Evolutionary conservation across 345 rosid species (phyloP), one percentile per base, ranked within the genome.

Genomic region (Euphorbia lathyris): DNA sequence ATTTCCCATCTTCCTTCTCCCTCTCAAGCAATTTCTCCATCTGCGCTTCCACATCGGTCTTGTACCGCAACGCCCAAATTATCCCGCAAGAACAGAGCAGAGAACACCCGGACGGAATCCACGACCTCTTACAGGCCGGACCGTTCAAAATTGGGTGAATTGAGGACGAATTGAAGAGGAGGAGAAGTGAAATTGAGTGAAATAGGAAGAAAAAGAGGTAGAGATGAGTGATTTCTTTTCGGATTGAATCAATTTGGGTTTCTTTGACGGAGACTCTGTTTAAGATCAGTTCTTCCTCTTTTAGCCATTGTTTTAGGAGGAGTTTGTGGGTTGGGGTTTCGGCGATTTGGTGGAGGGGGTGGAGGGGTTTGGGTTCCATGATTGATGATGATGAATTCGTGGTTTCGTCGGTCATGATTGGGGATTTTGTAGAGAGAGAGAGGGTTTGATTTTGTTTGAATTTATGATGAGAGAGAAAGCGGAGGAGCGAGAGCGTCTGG

Each of bases 271-370:
- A 74, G 70, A 87, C 67, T 58, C 99, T 82, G 77, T 76, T 81
- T 79, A 92, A 85, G 76, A 88, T 90, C 0, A 95, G 85, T 47
- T 95, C 97, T 66, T 94, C 93, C 69, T 95, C 99, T 74, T 90
- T 92, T 58, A 92, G 84, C 99, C 98, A 92, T 72, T 95, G 98
- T 81, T 92, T 92, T 58, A 95, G 77, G 64, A 95, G 96, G 65
- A 95, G 93, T 85, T 88, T 95, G 86, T 95, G 97, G 38, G 93
- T 88, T 25, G 93, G 93, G 1, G 97, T 90, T 72, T 87, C 92
- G 0, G 96, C 97, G 9, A 95, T 95, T 57, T 92, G 93, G 85
- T 90, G 92, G 25, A 95, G 91, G 52, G 97, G 98, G 85, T 92
- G 97, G 0, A 69, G 81, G 1, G 73, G 67, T 66, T 84, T 87